Evolutionary conservation across 2,329 filamentous ascomycete species (phyloP), one percentile per base, ranked within the genome.

Genomic region (Colletotrichum cereale): DNA sequence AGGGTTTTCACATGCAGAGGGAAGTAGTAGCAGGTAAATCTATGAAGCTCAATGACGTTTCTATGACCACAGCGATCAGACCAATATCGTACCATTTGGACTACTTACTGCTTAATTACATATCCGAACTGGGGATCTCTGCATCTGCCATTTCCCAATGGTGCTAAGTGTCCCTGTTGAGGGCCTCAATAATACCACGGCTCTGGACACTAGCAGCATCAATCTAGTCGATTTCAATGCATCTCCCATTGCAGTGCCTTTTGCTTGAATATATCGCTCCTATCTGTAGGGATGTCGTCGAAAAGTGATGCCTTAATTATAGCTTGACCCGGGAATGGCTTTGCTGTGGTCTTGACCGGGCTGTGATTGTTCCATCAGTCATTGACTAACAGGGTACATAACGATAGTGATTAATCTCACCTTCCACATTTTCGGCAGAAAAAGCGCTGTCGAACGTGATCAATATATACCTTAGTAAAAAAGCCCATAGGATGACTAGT

Each of bases 361-460:
- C 69, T 72, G 18, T 3, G 21, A 3, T 24, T 24, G 24, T 31
- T 14, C 2, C 48, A 26, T 16, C 3, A 21, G 60, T 21, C 12
- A 14, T 38, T 52, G 5, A 53, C 16, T 16, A 7, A n/a, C 16
- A 18, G 44, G 14, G 8, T n/a, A 14, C 3, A 38, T n/a, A 7
- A 26, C 4, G 12, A 29, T 0, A 7, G 8, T n/a, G n/a, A n/a
- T 10, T 21, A 5, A 8, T 18, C 36, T 40, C 31, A 72, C 69
- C 69, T 72, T 36, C 69, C 69, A n/a, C 69, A 72, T 2, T 44
- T 69, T 14, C 47, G 31, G 18, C 69, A 72, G 40, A 72, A 72
- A n/a, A 53, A 69, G 12, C 69, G 58, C 69, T 72, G 7, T 8
- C 5, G 1, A 24, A 12, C 0, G n/a, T 21, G 1, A 18, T 52